Evolutionary conservation across 2,329 filamentous ascomycete genomes (phyloP).

Genomic region (Scorias spongiosa): DNA sequence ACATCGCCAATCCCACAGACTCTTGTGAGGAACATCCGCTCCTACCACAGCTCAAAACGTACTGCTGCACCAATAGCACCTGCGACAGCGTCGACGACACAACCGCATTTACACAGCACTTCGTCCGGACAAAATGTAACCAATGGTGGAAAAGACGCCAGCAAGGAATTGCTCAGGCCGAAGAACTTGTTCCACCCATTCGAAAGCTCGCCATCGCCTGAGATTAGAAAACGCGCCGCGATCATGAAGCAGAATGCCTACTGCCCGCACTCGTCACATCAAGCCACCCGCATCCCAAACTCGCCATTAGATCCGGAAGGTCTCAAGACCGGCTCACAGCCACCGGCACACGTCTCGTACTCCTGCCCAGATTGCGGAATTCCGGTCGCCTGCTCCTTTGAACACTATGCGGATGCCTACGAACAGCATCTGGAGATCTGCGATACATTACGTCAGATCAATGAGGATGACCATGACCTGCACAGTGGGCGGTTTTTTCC

Average conservation of each 20-base stretch:
- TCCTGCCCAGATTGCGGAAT: slow-evolving; percentile 95
- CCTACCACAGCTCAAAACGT: not conserved
- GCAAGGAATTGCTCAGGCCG: slow-evolving; percentile 38
- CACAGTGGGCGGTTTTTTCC: slow-evolving; percentile 80
- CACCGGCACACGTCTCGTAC: slow-evolving; percentile 74
- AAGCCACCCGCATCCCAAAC: slow-evolving; percentile 53
- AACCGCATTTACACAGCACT: not conserved
- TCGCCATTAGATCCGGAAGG: slow-evolving; percentile 50
- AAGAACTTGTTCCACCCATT: slow-evolving; percentile 91
- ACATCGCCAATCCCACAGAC: not conserved
- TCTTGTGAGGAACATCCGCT: not conserved
- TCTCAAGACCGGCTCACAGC: slow-evolving; percentile 41
- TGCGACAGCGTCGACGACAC: not conserved
- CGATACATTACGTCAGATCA: slow-evolving; percentile 80
- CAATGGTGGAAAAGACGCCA: not conserved
- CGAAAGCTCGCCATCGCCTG: slow-evolving; percentile 72
- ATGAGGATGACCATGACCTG: slow-evolving; percentile 95
- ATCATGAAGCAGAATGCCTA: slow-evolving; percentile 89
- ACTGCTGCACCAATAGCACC: not conserved
- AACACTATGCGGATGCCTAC: slow-evolving; percentile 93
- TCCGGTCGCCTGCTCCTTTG: slow-evolving; percentile 82
- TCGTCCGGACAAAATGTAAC: not conserved
- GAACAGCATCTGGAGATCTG: slow-evolving; percentile 86
- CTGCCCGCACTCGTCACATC: slow-evolving; percentile 82
- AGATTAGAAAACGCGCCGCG: slow-evolving; percentile 73